Evolutionary conservation across 176 grass and related monocot genomes (phyloP).

Genomic region (Avena insularis): DNA sequence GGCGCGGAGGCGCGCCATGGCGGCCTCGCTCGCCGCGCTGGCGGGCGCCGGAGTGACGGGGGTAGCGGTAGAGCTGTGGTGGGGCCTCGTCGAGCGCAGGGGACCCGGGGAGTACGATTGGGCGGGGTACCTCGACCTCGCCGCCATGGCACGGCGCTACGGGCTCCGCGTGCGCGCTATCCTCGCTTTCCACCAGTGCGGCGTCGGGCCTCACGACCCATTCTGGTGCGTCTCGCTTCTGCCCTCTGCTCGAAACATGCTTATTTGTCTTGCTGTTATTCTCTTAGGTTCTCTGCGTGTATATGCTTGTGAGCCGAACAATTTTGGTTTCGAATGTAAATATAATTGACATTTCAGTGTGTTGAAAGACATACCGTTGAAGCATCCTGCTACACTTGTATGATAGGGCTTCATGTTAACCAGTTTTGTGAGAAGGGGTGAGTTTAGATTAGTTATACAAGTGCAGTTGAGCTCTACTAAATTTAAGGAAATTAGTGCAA

Average conservation of each 20-base stretch:
- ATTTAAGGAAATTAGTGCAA: too few relatives aligned
- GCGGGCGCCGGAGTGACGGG: constrained; percentile 64
- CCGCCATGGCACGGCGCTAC: constrained; percentile 51
- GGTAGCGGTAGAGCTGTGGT: constrained; percentile 71
- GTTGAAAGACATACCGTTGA: not conserved
- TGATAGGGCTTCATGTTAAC: not conserved
- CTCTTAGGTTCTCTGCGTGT: constrained; percentile 14
- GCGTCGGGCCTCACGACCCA: constrained; percentile 51
- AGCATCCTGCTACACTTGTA: not conserved
- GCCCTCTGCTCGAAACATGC: not conserved
- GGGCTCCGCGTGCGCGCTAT: constrained; percentile 77
- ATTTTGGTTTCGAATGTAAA: constrained; percentile 1
- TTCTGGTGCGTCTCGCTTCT: constrained; percentile 53
- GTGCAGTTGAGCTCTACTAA: not conserved
- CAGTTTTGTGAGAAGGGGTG: not conserved
- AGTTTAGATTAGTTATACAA: not conserved
- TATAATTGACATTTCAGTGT: not conserved
- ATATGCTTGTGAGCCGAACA: not conserved
- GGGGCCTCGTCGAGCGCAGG: constrained; percentile 72
- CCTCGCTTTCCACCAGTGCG: constrained; percentile 80
- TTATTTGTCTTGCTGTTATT: not conserved
- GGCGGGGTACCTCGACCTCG: constrained; percentile 69
- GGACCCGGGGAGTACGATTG: constrained; percentile 66
- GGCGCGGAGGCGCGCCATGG: constrained; percentile 61
- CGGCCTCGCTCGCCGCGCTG: constrained; percentile 66